phyloP scores from a whole-genome alignment of 2,329 filamentous ascomycete genomes.

The Pyricularia sp. region DNA sequence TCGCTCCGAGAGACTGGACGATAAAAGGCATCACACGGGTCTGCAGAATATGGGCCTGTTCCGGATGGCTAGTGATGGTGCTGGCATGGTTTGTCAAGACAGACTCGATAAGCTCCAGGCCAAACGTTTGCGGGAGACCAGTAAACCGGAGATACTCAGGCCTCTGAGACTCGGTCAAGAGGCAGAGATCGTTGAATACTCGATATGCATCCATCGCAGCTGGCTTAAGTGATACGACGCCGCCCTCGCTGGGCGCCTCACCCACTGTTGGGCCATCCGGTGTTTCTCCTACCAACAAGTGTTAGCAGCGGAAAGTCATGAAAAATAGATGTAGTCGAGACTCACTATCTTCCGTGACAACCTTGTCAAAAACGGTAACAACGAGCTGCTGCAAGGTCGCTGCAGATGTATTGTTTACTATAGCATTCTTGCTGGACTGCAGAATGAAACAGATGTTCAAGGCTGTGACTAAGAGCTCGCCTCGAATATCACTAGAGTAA shows the following conservation, averaged over 20 bases:
- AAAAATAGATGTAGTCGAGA: constrained; percentile 11
- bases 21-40: constrained; percentile 74
- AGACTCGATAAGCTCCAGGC: constrained; percentile 85
- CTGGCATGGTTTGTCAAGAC: constrained; percentile 77
- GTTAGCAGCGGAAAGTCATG: background rate
- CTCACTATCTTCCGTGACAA: constrained; percentile 70
- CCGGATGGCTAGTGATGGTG: constrained; percentile 68
- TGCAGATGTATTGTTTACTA: constrained; percentile 91
- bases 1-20: constrained; percentile 67
- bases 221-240: constrained; percentile 55
- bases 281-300: constrained; percentile 23
- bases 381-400: constrained; percentile 95
- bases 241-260: constrained; percentile 58
- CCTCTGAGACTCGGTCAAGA: constrained; percentile 75
- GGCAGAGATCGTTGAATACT: constrained; percentile 82
- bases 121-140: constrained; percentile 70
- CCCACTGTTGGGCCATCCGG: constrained; percentile 50
- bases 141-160: constrained; percentile 76
- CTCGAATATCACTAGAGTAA: constrained; percentile 72
- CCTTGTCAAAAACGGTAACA: constrained; percentile 87
- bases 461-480: constrained; percentile 69
- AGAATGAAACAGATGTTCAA: constrained; percentile 88
- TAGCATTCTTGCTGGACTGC: constrained; percentile 83
- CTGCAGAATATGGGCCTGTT: constrained; percentile 72
- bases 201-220: constrained; percentile 81